Percentiles rank a stretch among this genome's conserved stretches.
phyloP scores from a whole-genome alignment of 371 early-diverging fungal species.

The Choanephora cucurbitarum region DNA sequence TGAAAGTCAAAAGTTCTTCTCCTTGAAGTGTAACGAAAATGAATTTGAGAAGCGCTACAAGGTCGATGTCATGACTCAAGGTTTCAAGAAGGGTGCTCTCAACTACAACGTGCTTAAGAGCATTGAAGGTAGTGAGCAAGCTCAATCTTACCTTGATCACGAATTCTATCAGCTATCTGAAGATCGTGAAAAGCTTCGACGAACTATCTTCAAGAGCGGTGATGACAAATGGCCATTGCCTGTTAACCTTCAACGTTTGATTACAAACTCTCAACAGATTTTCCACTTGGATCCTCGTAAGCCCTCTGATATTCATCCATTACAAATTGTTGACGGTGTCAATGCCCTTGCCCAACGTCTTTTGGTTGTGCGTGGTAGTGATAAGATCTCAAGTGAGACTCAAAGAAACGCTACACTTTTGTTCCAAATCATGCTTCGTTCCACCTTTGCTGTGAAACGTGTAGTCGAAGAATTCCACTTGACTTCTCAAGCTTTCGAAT shows the following conservation, averaged over 20 bases:
- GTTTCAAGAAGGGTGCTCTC: slow-evolving; percentile 66
- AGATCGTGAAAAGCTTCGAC: slow-evolving; percentile 78
- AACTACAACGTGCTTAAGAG: slow-evolving; percentile 67
- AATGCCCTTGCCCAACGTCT: slow-evolving; percentile 70
- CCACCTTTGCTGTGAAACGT: slow-evolving; percentile 80
- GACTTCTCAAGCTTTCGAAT: slow-evolving; percentile 88
- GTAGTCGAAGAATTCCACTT: slow-evolving; percentile 93
- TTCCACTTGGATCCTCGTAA: slow-evolving; percentile 83
- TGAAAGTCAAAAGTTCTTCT: slow-evolving; percentile 82
- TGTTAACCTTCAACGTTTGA: slow-evolving; percentile 87
- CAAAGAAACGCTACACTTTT: slow-evolving; percentile 92
- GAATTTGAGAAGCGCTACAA: slow-evolving; percentile 80
- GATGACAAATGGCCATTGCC: slow-evolving; percentile 88
- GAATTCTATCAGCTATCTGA: slow-evolving; percentile 78
- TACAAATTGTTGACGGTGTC: slow-evolving; percentile 77
- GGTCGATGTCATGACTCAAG: slow-evolving; percentile 74
- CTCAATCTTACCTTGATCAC: slow-evolving; percentile 76
- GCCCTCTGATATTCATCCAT: slow-evolving; percentile 88
- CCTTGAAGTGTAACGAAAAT: slow-evolving; percentile 66
- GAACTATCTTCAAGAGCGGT: slow-evolving; percentile 77
- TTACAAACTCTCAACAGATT: slow-evolving; percentile 89
- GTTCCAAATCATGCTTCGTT: slow-evolving; percentile 87
- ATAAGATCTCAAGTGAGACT: slow-evolving; percentile 82
- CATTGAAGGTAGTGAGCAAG: slow-evolving; percentile 67
- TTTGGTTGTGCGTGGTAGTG: slow-evolving; percentile 86